Evolutionary conservation across 2,329 filamentous ascomycete genomes (phyloP), one percentile per base, ranked within the genome.

Genomic region (Pseudogymnoascus sp.): DNA sequence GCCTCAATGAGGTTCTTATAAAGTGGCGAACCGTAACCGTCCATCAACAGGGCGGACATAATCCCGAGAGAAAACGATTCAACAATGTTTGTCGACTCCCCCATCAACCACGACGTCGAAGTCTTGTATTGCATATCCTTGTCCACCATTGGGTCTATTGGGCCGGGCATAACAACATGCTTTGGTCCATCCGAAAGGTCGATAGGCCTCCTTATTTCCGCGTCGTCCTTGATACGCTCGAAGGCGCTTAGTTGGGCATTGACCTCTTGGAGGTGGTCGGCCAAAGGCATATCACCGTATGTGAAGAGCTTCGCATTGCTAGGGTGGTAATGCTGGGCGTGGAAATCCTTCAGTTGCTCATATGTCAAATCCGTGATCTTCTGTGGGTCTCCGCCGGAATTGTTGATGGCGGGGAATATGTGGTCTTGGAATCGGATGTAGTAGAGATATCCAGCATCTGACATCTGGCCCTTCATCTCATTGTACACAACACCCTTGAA

Each of bases 401-500:
- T 97, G 78, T 99, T 90, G 74, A 99, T 89, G 38, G 89, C 88
- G 0, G 95, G 95, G 72, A 96, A 95, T 61, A 99, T 91, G 73
- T 95, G 89, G 70, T 97, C 92, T 72, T 96, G 91, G 76, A 96
- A 99, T 61, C 89, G 85, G 68, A 97, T 96, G 75, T 97, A 97
- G 79, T 91, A 99, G 0, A 97, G 80, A 71, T 99, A 99, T 68
- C 91, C 91, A 5, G 93, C 92, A 74, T 99, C 95, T 1, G 95
- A 97, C 88, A 97, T 96, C 73, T 97, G 93, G 0, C 95, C 95
- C 78, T 99, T 99, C 95, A 99, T 99, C 78, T 99, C 95, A 71
- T 99, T 99, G 78, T 97, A 97, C 0, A 97, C 93, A 1, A 97
- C 95, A 25, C 93, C 93, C 78, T 97, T 97, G 81, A 97, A 97